Evolutionary conservation across 2,329 filamentous ascomycete genomes (phyloP), one percentile per base, ranked within the genome.

Genomic region (Nemania sp.): DNA sequence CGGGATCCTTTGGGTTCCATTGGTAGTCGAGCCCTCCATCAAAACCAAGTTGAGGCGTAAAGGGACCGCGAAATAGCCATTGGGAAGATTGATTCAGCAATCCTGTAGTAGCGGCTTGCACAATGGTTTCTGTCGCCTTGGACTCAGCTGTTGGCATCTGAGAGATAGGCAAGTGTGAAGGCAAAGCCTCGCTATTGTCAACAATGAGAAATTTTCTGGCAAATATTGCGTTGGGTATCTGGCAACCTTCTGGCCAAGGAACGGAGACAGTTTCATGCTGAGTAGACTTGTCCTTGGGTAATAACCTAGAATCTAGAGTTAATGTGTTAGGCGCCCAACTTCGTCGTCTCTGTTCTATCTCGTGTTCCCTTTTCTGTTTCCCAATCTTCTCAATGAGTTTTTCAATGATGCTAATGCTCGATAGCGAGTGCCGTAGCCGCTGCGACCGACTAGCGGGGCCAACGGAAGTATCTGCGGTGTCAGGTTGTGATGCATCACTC

Each of bases 21-120:
- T 73, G 70, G 57, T 77, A 79, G 57, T 81, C 78, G 42, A 80
- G 70, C 1, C 78, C 77, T 17, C 78, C 75, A 60, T 81, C 79
- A 47, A 78, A 79, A 52, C 78, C 78, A 20, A 80, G 72, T 54
- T 80, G 76, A 12, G 79, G 77, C 1, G 78, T 80, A 25, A 80
- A 78, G 0, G 79, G 79, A 2, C 77, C 78, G 3, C 73, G 73
- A 58, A 79, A 78, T 37, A 68, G 70, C 72, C 72, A 73, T 2
- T 70, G 54, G 7, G 64, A 60, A 50, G 63, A 25, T 59, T 60
- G 59, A 40, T 67, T 68, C 20, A 76, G 34, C 9, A 73, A 49
- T 10, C 69, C 74, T 29, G 65, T 63, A 40, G 64, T 65, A 29
- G 66, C 68, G 18, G 72, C 70, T 54, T 72, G 68, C 15, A 71